Evolutionary conservation across 805 yeast species (phyloP), one percentile per base, ranked within the genome.

Genomic region (Ogataea populi-albae): DNA sequence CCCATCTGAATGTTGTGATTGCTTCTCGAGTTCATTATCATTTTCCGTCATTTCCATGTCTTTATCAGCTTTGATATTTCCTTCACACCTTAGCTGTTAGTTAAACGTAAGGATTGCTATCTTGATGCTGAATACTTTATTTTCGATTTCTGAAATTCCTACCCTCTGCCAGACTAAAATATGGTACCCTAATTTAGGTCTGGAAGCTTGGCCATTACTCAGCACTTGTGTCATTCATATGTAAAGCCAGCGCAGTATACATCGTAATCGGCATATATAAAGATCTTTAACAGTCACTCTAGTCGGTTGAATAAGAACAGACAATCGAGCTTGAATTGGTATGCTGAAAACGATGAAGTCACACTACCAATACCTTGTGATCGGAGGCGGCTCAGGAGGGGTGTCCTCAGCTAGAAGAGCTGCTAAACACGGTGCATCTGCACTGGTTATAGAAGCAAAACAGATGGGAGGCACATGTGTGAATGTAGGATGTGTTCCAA

Each of bases 371-470:
- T 91, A 86, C 59, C 68, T 93, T 34, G 98, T 93, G 40, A 93
- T 93, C 48, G 99, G 99, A 34, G 99, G 98, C 40, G 99, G 99
- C 10, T 87, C 96, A 23, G 99, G 98, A 30, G 99, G 99, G 49
- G 97, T 93, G 29, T 96, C 98, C n/a, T 81, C 94, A 15, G 94
- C 97, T 11, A 80, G 99, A 63, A 79, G 98, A 53, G 98, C 98
- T 9, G 96, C 98, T 23, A 73, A 78, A 21, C 78, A 89, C 51
- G 98, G 98, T 17, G 95, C 94, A 17, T 86, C 87, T 49, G 81
- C 93, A 1, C 68, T 89, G 35, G 56, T 93, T 15, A 71, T 93
- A 35, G 98, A 93, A 63, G 77, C 86, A 26, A 76, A 78, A 35
- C 81, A 71, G 46, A 73, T 93, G 64, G 98, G 98, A 40, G 99